Evolutionary conservation across 2,329 filamentous ascomycete species (phyloP), one percentile per base, ranked within the genome.

Genomic region (Ceratocystis papillata): DNA sequence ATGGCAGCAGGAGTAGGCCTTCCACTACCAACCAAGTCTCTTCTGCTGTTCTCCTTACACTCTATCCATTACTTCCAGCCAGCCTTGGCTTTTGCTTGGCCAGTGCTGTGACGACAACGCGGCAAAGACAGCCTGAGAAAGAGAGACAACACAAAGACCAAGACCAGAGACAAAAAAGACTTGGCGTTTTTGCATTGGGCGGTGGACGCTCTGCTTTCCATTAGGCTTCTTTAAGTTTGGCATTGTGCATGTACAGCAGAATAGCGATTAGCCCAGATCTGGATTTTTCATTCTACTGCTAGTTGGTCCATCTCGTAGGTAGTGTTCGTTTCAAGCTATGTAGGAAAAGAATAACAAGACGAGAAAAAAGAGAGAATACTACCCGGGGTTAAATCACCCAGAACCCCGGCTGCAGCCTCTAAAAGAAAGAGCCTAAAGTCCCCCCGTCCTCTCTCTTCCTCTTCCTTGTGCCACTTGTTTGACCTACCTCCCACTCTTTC

Each of bases 391-490:
- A 57, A 57, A 57, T 30, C 53, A 33, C 28, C 53, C 22, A 57
- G 37, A 12, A 41, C 37, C 37, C 37, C 37, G 37, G 37, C 37
- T 12, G 4, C 22, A 57, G 53, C 10, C 53, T 25, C 7, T 28
- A 33, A 33, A 57, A 53, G n/a, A 53, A 57, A 57, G 15, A 57
- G 53, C 53, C 53, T 33, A 57, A 57, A 57, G 22, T 57, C 25
- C 22, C 22, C 48, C 48, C 10, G 48, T 8, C 48, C n/a, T 20
- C 48, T 22, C 46, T 53, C 22, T n/a, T 22, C n/a, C 48, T n/a
- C 22, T n/a, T 53, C 46, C 46, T 17, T 8, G 33, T 12, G 33
- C 33, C 33, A 8, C 33, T 37, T 37, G 33, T 37, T 37, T 8
- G 33, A 37, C 33, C 33, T 37, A 37, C 8, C 33, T 12, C 33